Percentiles rank a stretch among this genome's conserved stretches.
Evolutionary conservation across 805 yeast species (phyloP).

Genomic region (Candida silvicultrix): DNA sequence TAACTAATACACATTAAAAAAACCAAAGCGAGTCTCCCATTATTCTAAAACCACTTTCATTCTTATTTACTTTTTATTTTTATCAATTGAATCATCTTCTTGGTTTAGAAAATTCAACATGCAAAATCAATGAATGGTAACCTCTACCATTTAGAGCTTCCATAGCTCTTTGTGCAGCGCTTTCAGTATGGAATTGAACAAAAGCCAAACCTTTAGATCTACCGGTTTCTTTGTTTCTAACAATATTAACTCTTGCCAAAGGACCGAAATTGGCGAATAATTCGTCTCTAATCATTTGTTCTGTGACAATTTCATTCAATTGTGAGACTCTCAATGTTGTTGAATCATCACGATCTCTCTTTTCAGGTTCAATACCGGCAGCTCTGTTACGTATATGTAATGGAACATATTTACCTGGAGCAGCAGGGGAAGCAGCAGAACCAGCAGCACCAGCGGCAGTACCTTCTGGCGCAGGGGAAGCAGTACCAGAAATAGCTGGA

Average conservation of each 20-base stretch:
- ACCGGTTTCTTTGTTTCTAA: slow-evolving; percentile 89
- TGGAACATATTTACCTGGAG: slow-evolving; percentile 52
- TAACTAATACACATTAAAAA: neutral
- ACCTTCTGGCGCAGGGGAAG: slow-evolving; percentile 26
- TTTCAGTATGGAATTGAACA: slow-evolving; percentile 68
- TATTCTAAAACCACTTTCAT: too few species aligned
- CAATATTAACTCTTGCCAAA: slow-evolving; percentile 69
- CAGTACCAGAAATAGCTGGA: slow-evolving; percentile 27
- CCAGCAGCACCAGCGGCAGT: slow-evolving; percentile 27
- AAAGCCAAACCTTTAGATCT: slow-evolving; percentile 94
- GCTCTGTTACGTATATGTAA: slow-evolving; percentile 47
- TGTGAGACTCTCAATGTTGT: slow-evolving; percentile 88
- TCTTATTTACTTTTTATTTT: neutral
- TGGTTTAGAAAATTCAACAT: slow-evolving; percentile 53
- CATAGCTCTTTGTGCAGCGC: slow-evolving; percentile 71
- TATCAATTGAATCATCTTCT: neutral
- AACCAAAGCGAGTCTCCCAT: neutral
- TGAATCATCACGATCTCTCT: slow-evolving; percentile 71
- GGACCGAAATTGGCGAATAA: slow-evolving; percentile 64
- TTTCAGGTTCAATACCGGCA: slow-evolving; percentile 32
- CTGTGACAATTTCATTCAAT: slow-evolving; percentile 79
- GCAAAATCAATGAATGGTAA: slow-evolving; percentile 80
- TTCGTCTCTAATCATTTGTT: slow-evolving; percentile 68
- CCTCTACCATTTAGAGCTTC: slow-evolving; percentile 82
- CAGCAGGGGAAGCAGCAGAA: slow-evolving; percentile 32